A percentile compares a stretch with the other conserved stretches of the same genome.
These are phyloP conservation scores for Tulasnella sp. DNA, from an alignment of 768 basidiomycete species.

Conservation along the genomic window DNA sequence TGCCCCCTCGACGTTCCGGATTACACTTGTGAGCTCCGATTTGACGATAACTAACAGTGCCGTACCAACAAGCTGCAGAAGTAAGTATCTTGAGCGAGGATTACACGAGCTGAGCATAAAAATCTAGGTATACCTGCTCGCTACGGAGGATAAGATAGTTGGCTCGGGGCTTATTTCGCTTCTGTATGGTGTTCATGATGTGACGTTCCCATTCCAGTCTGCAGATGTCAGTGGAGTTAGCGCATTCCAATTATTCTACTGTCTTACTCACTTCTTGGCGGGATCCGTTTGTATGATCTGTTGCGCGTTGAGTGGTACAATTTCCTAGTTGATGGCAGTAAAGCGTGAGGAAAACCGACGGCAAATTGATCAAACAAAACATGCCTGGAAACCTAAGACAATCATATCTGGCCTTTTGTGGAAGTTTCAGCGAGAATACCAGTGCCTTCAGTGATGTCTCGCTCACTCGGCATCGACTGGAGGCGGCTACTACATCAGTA, in stretches of 20 bases:
- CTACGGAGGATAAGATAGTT: conserved; percentile 82
- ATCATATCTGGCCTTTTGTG: conserved; percentile 60
- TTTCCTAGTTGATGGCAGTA: conserved; percentile 50
- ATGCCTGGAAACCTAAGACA: conserved; percentile 14
- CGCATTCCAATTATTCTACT: not conserved
- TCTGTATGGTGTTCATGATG: conserved; percentile 68
- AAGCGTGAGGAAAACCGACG: conserved; percentile 53
- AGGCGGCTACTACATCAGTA: not conserved
- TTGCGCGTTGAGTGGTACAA: conserved; percentile 94
- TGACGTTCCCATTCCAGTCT: conserved; percentile 57
- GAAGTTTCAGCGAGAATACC: not conserved
- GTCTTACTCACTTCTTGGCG: conserved; percentile 56
- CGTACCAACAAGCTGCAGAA: conserved; percentile 78
- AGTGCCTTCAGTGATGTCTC: not conserved
- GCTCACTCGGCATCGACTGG: conserved; percentile 19
- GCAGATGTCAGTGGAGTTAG: not conserved
- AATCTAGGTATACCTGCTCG: conserved; percentile 59
- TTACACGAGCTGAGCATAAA: not conserved
- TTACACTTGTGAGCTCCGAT: conserved; percentile 59
- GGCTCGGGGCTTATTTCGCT: conserved; percentile 45
- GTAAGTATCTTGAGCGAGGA: conserved; percentile 8
- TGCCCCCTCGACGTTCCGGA: conserved; percentile 86
- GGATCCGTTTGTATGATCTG: conserved; percentile 95
- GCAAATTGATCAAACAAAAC: conserved; percentile 38
- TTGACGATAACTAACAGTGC: conserved; percentile 81